Evolutionary conservation across 83 land plant genomes (phyloP).

Genomic region (Isoetes engelmannii): DNA sequence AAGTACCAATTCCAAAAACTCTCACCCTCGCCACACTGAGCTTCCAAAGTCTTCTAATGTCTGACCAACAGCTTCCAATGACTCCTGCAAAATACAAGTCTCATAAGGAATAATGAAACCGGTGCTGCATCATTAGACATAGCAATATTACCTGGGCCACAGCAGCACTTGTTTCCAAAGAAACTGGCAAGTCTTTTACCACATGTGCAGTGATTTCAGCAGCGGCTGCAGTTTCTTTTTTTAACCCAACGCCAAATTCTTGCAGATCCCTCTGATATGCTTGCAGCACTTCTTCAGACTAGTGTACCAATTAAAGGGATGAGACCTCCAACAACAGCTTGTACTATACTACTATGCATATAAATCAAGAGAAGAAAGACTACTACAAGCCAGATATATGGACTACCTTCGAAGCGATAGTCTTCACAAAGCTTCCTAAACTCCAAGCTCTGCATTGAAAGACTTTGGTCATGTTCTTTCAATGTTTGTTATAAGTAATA

Average conservation of each 20-base stretch:
- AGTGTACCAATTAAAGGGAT: neutral
- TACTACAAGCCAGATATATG: too few relatives aligned
- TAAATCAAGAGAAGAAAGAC: neutral
- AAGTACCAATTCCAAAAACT: too few relatives aligned
- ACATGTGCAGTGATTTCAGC: constrained; percentile 65
- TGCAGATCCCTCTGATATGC: constrained; percentile 68
- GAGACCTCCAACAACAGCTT: neutral
- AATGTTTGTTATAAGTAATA: too few relatives aligned
- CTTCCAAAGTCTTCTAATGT: constrained; percentile 71
- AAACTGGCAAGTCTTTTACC: constrained; percentile 55
- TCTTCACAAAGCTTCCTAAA: constrained; percentile 56
- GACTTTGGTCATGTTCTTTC: too few relatives aligned
- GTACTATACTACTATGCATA: neutral
- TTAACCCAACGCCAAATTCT: constrained; percentile 72
- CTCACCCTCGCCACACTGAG: constrained; percentile 55
- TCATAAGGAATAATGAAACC: too few relatives aligned
- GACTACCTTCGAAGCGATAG: constrained; percentile 30
- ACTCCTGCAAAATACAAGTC: constrained; percentile 28
- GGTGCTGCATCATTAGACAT: neutral
- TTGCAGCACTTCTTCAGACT: constrained; percentile 67
- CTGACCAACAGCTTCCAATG: constrained; percentile 80
- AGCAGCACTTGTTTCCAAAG: constrained; percentile 76
- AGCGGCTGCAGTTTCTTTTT: constrained; percentile 63
- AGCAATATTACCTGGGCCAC: constrained; percentile 42
- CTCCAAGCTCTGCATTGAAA: constrained; percentile 23